phyloP scores from a whole-genome alignment of 2,329 filamentous ascomycete genomes.

The Stenocarpella maydis region DNA sequence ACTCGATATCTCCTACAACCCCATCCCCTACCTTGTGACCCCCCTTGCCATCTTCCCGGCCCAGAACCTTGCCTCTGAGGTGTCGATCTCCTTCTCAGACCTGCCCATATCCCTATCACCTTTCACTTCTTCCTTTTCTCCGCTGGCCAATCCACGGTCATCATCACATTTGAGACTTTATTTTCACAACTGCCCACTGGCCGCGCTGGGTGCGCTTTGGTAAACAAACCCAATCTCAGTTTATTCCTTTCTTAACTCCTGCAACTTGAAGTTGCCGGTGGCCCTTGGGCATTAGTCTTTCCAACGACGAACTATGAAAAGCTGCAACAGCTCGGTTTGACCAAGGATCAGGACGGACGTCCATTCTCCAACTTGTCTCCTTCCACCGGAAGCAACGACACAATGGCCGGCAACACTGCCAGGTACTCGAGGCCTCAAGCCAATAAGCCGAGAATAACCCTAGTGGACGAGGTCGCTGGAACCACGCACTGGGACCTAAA shows the following conservation, averaged over 20 bases:
- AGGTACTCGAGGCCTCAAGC: background rate
- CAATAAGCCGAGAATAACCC: background rate
- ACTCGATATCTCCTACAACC: constrained; percentile 23
- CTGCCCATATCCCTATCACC: background rate
- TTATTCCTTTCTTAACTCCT: constrained; percentile 3
- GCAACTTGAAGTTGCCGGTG: constrained; percentile 4
- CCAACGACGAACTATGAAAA: constrained; percentile 17
- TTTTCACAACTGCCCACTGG: background rate
- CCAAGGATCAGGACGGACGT: constrained; percentile 1
- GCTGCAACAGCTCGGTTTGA: constrained; percentile 14
- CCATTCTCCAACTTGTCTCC: background rate
- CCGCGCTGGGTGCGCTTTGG: constrained; percentile 27
- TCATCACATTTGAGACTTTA: background rate
- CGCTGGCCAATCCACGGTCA: background rate
- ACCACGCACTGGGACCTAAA: constrained; percentile 21
- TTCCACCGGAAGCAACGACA: background rate
- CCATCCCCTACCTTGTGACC: constrained; percentile 12
- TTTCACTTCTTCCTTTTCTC: constrained; percentile 8
- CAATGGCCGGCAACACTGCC: background rate
- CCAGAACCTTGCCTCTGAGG: constrained; percentile 14
- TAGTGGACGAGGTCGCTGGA: constrained; percentile 9
- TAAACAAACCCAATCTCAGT: constrained; percentile 10
- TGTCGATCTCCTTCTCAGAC: constrained; percentile 24
- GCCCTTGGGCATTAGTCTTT: constrained; percentile 1
- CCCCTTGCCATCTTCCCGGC: constrained; percentile 8